Conservation (phyloP, 106 monocot genomes). For the Platanthera guangdongensis region DNA sequence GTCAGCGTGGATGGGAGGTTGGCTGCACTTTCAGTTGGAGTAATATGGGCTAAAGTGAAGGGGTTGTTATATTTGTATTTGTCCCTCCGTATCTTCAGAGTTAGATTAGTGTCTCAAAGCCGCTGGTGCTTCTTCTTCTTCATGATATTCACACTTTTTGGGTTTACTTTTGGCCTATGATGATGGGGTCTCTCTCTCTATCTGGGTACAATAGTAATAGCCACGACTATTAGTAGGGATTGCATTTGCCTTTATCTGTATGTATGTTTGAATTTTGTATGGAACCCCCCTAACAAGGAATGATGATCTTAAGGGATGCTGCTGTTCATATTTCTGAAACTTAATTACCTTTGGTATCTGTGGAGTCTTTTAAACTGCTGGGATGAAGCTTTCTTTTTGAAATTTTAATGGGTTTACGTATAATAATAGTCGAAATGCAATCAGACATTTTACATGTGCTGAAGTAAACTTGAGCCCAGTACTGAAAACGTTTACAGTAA, state of each 20-base stretch:
- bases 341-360: too few species aligned
- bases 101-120: not conserved
- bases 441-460: too few species aligned
- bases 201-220: not conserved
- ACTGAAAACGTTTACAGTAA: too few species aligned
- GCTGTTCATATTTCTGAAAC: not conserved
- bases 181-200: not conserved
- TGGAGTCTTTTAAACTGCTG: too few species aligned
- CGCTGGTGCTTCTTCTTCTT: not conserved
- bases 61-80: not conserved
- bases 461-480: too few species aligned
- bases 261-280: not conserved
- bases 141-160: not conserved
- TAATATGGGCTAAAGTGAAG: conserved; percentile 1
- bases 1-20: not conserved
- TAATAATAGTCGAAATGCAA: too few species aligned
- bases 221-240: not conserved
- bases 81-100: not conserved
- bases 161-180: not conserved
- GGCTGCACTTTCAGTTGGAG: not conserved
- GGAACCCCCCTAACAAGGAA: not conserved
- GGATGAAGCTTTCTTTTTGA: too few species aligned
- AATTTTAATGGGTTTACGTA: too few species aligned
- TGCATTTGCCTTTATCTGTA: not conserved
- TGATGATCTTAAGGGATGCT: not conserved